Evolutionary conservation across 805 yeast genomes (phyloP).

Genomic region (Barnettozyma sucrosica): DNA sequence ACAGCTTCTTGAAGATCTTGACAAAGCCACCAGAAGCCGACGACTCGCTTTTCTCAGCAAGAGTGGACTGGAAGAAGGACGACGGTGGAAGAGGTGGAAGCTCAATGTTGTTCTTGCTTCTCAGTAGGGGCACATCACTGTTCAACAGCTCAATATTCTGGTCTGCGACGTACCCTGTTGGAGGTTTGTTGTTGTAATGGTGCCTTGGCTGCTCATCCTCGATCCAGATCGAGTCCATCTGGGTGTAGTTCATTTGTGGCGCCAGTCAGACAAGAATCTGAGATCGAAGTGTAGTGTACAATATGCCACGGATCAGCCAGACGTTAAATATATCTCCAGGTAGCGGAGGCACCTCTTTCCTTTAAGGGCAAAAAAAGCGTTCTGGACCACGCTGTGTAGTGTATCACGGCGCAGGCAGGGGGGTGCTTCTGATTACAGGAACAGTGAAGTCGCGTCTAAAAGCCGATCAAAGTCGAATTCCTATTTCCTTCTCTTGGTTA

Average conservation of each 20-base stretch:
- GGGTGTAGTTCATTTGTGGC: background rate
- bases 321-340: background rate
- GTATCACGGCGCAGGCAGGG: background rate
- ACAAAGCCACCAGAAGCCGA: constrained; percentile 22
- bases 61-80: constrained; percentile 14
- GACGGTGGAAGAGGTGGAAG: constrained; percentile 32
- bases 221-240: constrained; percentile 38
- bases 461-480: no score
- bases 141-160: constrained; percentile 30
- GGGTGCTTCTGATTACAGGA: background rate
- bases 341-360: background rate
- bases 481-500: no score
- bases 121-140: constrained; percentile 29
- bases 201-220: constrained; percentile 31
- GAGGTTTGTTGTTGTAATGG: constrained; percentile 11
- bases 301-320: background rate
- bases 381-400: background rate
- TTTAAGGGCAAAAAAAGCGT: background rate
- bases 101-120: constrained; percentile 30
- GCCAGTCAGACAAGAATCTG: background rate
- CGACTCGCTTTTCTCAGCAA: constrained; percentile 6
- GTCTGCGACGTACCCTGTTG: constrained; percentile 16
- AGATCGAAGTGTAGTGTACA: no score
- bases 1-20: constrained; percentile 28
- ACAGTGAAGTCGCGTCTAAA: background rate